These are phyloP conservation scores for Ganoderma resinaceum DNA, from an alignment of 1,284 basidiomycete genomes.

Conservation along the genomic window DNA sequence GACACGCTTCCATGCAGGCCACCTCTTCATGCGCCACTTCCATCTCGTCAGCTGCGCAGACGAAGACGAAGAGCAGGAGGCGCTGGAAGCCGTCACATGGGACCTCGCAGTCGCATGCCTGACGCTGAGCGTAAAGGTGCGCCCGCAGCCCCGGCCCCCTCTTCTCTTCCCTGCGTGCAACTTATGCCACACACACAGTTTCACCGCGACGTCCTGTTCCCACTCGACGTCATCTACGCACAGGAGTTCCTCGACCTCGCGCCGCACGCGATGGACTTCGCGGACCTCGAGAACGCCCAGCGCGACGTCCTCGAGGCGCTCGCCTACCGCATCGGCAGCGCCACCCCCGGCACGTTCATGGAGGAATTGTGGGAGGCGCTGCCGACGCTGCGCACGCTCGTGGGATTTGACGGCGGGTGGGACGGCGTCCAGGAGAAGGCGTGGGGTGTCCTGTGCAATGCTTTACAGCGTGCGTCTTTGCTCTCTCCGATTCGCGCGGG, in stretches of 20 bases:
- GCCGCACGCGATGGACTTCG: conserved; percentile 50
- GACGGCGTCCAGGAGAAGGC: conserved; percentile 48
- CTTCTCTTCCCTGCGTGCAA: background rate
- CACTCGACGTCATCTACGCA: conserved; percentile 58
- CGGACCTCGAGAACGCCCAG: conserved; percentile 64
- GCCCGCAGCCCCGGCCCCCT: background rate
- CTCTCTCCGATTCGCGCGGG: background rate
- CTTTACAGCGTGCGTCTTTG: conserved; percentile 50
- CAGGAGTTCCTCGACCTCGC: conserved; percentile 57
- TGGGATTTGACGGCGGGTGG: conserved; percentile 52
- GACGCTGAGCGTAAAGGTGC: conserved; percentile 64
- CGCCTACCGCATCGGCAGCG: conserved; percentile 53
- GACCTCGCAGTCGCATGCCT: conserved; percentile 62
- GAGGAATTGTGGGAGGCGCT: conserved; percentile 64
- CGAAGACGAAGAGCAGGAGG: conserved; percentile 35
- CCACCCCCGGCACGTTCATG: conserved; percentile 62
- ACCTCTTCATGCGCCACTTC: conserved; percentile 62
- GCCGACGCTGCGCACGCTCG: conserved; percentile 52
- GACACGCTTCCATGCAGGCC: conserved; percentile 66
- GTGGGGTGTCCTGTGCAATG: conserved; percentile 57
- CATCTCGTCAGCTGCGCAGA: conserved; percentile 38
- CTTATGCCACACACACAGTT: conserved; percentile 45
- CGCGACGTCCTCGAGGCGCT: conserved; percentile 60
- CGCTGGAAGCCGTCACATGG: conserved; percentile 53
- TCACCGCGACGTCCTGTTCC: conserved; percentile 66